phyloP scores from a whole-genome alignment of 176 grass and related monocot species.

The Oryza officinalis region DNA sequence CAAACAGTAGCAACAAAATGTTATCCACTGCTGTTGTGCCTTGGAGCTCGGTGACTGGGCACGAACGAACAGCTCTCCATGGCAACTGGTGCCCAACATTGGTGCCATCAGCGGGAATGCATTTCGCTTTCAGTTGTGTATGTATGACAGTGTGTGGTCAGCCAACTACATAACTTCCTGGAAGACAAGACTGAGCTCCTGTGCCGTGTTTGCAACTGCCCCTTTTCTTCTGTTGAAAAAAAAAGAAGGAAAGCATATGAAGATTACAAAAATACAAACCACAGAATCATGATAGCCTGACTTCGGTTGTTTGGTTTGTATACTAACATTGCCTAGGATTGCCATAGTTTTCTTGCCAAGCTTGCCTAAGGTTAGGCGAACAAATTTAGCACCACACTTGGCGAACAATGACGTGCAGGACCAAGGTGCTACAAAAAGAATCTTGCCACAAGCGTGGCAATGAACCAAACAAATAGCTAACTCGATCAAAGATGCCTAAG shows the following conservation, averaged over 20 bases:
- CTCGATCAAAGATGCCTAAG: no score
- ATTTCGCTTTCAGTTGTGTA: constrained; percentile 28
- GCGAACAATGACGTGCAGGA: no score
- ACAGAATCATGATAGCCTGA: neutral
- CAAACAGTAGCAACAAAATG: constrained; percentile 24
- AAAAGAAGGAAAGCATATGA: constrained; percentile 9
- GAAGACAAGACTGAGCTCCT: constrained; percentile 87
- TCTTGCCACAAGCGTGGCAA: no score
- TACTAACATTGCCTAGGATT: no score
- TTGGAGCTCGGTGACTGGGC: neutral
- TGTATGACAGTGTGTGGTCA: constrained; percentile 46
- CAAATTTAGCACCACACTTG: no score
- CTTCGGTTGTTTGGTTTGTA: no score
- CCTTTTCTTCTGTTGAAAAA: constrained; percentile 83
- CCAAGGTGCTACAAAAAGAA: no score
- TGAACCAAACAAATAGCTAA: no score
- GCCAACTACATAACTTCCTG: constrained; percentile 77
- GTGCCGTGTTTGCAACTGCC: constrained; percentile 67
- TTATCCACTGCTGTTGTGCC: constrained; percentile 31
- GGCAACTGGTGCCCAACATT: constrained; percentile 8
- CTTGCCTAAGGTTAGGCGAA: no score
- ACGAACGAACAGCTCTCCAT: constrained; percentile 14
- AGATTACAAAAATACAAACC: constrained; percentile 15
- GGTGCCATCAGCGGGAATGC: neutral
- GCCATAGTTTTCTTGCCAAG: no score